A percentile compares a stretch with the other conserved stretches of the same genome.
These are phyloP conservation scores for Protomyces inouyei DNA, from an alignment of 1,139 yeast species.

Conservation along the genomic window DNA sequence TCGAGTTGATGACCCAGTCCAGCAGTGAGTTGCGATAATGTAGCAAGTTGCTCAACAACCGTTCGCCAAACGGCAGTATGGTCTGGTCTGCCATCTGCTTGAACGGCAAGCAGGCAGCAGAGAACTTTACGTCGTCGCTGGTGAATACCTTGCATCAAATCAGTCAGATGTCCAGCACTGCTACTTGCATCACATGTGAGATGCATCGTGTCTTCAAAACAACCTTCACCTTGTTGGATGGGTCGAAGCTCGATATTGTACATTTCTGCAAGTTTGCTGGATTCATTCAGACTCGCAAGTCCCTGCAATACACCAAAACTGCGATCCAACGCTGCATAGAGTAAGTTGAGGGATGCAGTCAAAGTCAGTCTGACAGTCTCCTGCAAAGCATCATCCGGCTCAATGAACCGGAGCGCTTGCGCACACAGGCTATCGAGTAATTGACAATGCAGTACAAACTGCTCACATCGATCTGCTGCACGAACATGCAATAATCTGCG, in stretches of 20 bases:
- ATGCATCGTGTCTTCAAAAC: neutral
- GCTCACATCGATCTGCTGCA: conserved; percentile 37
- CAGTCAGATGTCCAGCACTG: conserved; percentile 34
- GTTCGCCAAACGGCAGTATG: conserved; percentile 40
- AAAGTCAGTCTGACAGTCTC: conserved; percentile 8
- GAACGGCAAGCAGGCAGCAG: conserved; percentile 44
- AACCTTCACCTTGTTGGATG: conserved; percentile 25
- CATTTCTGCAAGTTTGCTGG: conserved; percentile 25
- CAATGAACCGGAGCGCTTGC: neutral
- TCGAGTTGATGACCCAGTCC: conserved; percentile 37
- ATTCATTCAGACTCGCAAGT: conserved; percentile 14
- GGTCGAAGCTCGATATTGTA: conserved; percentile 15
- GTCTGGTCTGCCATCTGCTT: conserved; percentile 36
- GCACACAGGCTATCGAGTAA: conserved; percentile 37
- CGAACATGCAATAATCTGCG: conserved; percentile 39
- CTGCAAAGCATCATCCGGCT: neutral
- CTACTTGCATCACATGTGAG: conserved; percentile 18
- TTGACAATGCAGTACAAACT: conserved; percentile 37
- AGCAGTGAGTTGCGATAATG: conserved; percentile 35
- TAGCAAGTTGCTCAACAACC: conserved; percentile 37
- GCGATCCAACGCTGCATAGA: conserved; percentile 32
- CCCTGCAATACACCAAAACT: conserved; percentile 31
- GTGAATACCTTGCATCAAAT: conserved; percentile 41
- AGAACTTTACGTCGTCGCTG: conserved; percentile 43
- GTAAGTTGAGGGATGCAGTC: conserved; percentile 34